Percentiles rank a stretch among this genome's conserved stretches.
These are phyloP conservation scores for Cryptococcus hybrid DNA, from an alignment of 1,284 basidiomycete genomes.

Conservation along the genomic window DNA sequence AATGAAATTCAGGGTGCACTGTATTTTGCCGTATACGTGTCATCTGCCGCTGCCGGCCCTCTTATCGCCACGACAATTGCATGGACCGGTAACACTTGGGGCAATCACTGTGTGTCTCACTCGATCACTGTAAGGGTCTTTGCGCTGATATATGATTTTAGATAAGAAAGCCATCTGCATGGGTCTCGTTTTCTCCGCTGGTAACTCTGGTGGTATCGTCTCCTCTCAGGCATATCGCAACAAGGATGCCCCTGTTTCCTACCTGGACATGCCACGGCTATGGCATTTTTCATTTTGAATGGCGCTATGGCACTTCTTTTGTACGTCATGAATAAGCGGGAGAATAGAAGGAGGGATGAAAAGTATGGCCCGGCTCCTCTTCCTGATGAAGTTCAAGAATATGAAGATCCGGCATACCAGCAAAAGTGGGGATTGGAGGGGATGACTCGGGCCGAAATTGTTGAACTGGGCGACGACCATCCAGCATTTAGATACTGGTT, in stretches of 20 bases:
- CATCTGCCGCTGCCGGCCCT: slow-evolving; percentile 48
- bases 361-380: slow-evolving; percentile 42
- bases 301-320: slow-evolving; percentile 43
- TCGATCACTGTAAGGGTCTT: background rate
- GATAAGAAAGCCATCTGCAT: slow-evolving; percentile 50
- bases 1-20: slow-evolving; percentile 35
- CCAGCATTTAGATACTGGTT: slow-evolving; percentile 43
- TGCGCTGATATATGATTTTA: slow-evolving; percentile 6
- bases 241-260: slow-evolving; percentile 35
- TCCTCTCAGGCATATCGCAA: slow-evolving; percentile 49
- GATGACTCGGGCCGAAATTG: slow-evolving; percentile 49
- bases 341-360: slow-evolving; percentile 48
- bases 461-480: slow-evolving; percentile 52
- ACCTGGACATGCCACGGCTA: slow-evolving; percentile 47
- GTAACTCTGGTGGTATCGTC: slow-evolving; percentile 54
- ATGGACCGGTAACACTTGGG: slow-evolving; percentile 52
- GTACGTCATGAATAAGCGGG: slow-evolving; percentile 36
- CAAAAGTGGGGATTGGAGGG: no score
- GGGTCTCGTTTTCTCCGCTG: slow-evolving; percentile 53
- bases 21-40: slow-evolving; percentile 53
- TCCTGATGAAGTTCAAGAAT: slow-evolving; percentile 63
- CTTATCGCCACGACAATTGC: slow-evolving; percentile 52
- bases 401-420: slow-evolving; percentile 43
- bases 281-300: slow-evolving; percentile 46
- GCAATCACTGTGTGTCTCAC: slow-evolving; percentile 37